Base-by-base conservation (phyloP, 2,329 filamentous ascomycete species). In the Aspergillus fructus region DNA sequence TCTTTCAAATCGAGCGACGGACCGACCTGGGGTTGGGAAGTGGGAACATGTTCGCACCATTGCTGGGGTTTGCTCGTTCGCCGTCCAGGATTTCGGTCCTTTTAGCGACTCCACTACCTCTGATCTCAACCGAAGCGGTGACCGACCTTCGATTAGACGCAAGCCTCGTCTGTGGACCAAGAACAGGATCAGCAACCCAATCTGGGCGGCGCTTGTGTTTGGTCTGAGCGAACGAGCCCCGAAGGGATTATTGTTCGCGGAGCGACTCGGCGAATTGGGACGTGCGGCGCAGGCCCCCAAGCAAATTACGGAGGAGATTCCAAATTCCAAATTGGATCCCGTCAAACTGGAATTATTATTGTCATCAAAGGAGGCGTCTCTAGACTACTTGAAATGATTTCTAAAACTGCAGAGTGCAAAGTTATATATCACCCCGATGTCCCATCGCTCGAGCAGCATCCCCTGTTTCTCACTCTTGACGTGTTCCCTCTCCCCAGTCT, bases 271-370 rank as follows among this genome's bases (percentile, higher is more conserved):
- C 59, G 53, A 58, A 58, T 60, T 50, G 59, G 59, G 53, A 47
- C 58, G 46, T 62, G 60, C 63, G 62, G 61, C 60, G 62, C 62
- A 30, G 27, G 55, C 58, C 57, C 60, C 57, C 55, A 56, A 55
- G 52, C 50, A 47, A 39, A 53, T 52, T 46, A 46, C 50, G 43
- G 34, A 40, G 33, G 41, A 45, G 21, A 64, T 60, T 57, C 58
- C 50, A 60, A 61, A 67, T 67, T 65, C 64, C 64, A 66, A 66
- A 66, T 66, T 34, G 50, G 33, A 40, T 46, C 43, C 49, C 30
- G 34, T 23, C 34, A 48, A 49, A 55, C 46, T 55, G 58, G 58
- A 60, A 60, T 60, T 58, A 23, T 19, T 53, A 23, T 19, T 53
- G 42, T 5, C 43, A 49, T 13, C 47, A 51, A 60, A 60, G 27